Percentiles rank a stretch among this genome's conserved stretches.
Evolutionary conservation across 2,329 filamentous ascomycete species (phyloP).

Genomic region (Fusarium miscanthi): DNA sequence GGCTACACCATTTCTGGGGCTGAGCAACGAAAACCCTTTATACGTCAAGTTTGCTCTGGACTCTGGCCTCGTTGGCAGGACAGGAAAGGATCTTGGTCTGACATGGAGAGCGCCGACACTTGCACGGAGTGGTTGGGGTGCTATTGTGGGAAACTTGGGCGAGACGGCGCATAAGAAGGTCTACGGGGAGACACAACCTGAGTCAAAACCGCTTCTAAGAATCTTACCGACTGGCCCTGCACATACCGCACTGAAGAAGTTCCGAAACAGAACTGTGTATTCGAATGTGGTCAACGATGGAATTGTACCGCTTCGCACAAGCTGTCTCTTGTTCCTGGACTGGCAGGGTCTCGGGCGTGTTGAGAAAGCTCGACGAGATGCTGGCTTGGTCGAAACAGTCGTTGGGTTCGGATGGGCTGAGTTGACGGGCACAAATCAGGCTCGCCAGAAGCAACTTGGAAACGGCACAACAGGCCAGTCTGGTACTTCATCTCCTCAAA

Average conservation of each 20-base stretch:
- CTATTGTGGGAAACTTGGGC: conserved; percentile 84
- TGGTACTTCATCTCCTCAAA: conserved; percentile 50
- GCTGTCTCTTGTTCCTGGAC: conserved; percentile 94
- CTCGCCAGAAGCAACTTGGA: conserved; percentile 56
- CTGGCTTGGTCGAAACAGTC: conserved; percentile 90
- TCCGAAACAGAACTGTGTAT: conserved; percentile 90
- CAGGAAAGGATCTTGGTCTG: conserved; percentile 92
- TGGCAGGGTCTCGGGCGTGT: conserved; percentile 95
- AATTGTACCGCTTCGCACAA: conserved; percentile 93
- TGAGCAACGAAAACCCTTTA: conserved; percentile 97
- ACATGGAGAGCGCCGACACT: conserved; percentile 93
- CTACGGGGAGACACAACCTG: conserved; percentile 64
- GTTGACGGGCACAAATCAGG: conserved; percentile 77
- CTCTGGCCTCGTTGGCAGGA: conserved; percentile 94
- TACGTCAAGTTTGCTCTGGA: conserved; percentile 98
- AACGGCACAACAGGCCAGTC: conserved; percentile 48
- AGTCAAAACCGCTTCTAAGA: conserved; percentile 87
- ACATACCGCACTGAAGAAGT: conserved; percentile 86
- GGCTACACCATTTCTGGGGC: conserved; percentile 86
- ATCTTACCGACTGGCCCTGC: conserved; percentile 93
- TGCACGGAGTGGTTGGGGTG: conserved; percentile 87
- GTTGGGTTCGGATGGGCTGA: conserved; percentile 96
- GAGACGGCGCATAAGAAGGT: conserved; percentile 51
- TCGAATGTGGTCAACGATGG: conserved; percentile 98
- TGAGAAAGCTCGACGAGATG: conserved; percentile 92